These are phyloP conservation scores for Narthecium ossifragum DNA, from an alignment of 106 monocot genomes.

Conservation along the genomic window DNA sequence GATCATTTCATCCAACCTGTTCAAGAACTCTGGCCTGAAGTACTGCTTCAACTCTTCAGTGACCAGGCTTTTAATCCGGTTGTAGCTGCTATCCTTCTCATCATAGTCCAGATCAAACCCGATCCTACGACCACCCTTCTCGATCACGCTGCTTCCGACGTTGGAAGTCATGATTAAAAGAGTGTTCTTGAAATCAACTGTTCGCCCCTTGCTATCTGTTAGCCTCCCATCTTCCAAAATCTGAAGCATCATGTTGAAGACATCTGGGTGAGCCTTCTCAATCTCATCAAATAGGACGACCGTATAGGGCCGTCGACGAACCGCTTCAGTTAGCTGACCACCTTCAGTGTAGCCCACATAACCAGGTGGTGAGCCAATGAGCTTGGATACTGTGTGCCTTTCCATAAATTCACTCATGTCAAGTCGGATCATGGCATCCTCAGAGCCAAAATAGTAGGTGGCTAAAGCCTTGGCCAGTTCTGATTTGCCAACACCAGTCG, in stretches of 20 bases:
- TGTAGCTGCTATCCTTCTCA: constrained; percentile 73
- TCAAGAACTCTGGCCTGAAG: constrained; percentile 74
- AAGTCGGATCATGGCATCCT: constrained; percentile 72
- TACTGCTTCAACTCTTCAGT: constrained; percentile 79
- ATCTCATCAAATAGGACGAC: constrained; percentile 77
- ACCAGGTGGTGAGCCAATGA: constrained; percentile 70
- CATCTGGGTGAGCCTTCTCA: constrained; percentile 80
- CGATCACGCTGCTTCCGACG: constrained; percentile 79
- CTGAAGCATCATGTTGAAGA: constrained; percentile 91
- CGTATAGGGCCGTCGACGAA: constrained; percentile 65
- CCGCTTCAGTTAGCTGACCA: constrained; percentile 64
- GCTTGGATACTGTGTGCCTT: constrained; percentile 72
- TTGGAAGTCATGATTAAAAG: constrained; percentile 77
- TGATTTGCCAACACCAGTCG: constrained; percentile 73
- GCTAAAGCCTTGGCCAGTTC: constrained; percentile 71
- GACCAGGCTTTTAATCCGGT: constrained; percentile 62
- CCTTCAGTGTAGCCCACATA: constrained; percentile 80
- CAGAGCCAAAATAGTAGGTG: constrained; percentile 66
- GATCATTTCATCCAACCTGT: constrained; percentile 76
- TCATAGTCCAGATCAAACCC: constrained; percentile 73
- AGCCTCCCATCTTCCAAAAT: constrained; percentile 68
- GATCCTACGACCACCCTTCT: constrained; percentile 65
- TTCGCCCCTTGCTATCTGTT: constrained; percentile 71
- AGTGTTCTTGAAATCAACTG: constrained; percentile 77
- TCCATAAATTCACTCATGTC: constrained; percentile 92